Evolutionary conservation across 805 yeast genomes (phyloP).

Genomic region (Isabelozyma rhagii): DNA sequence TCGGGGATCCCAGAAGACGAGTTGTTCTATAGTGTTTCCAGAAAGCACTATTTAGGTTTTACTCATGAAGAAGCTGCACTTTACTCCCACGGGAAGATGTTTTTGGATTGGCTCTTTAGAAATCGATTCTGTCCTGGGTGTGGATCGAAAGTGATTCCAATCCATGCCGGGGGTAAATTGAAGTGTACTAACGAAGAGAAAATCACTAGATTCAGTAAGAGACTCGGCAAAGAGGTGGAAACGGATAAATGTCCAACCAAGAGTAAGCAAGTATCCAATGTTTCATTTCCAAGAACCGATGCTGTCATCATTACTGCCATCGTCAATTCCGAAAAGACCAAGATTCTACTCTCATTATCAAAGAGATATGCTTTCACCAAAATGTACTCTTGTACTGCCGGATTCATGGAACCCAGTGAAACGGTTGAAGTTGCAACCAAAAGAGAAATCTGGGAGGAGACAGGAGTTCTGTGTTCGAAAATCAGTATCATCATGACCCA

Average conservation of each 20-base stretch:
- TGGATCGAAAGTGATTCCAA: conserved; percentile 60
- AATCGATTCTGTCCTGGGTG: conserved; percentile 85
- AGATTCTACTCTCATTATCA: conserved; percentile 68
- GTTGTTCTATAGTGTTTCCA: conserved; percentile 28
- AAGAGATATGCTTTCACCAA: conserved; percentile 51
- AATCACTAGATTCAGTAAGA: conserved; percentile 10
- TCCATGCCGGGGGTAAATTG: conserved; percentile 66
- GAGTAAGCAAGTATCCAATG: conserved; percentile 56
- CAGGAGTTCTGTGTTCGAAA: conserved; percentile 66
- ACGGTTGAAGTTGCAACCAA: conserved; percentile 83
- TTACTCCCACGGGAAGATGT: conserved; percentile 79
- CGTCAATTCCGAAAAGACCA: conserved; percentile 55
- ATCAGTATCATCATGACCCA: conserved; percentile 71
- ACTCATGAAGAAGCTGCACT: conserved; percentile 54
- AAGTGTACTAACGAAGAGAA: conserved; percentile 37
- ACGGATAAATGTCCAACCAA: conserved; percentile 34
- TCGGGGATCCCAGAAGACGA: conserved; percentile 9
- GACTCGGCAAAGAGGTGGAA: conserved; percentile 9
- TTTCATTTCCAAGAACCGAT: conserved; percentile 90
- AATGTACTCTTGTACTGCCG: conserved; percentile 87
- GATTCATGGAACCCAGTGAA: conserved; percentile 95
- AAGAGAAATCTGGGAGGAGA: conserved; percentile 93
- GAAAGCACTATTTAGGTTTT: conserved; percentile 36
- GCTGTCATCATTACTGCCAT: conserved; percentile 83
- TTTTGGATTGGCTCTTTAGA: conserved; percentile 77